Evolutionary conservation across 2,329 filamentous ascomycete species (phyloP), one percentile per base, ranked within the genome.

Genomic region (Xylariaceae sp.): DNA sequence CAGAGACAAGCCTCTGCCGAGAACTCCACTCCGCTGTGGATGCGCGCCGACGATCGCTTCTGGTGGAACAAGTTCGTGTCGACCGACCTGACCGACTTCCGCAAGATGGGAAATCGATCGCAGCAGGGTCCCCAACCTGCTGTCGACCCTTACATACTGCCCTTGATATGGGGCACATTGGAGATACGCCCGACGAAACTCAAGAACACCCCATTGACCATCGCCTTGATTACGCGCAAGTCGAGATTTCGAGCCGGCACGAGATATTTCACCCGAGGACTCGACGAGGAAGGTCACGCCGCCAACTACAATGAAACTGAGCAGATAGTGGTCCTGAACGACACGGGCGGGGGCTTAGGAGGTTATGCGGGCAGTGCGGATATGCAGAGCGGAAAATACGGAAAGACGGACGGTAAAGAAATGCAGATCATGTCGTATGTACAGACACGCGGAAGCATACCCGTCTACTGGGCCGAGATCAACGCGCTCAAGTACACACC

Each of bases 231-330:
- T 63, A 96, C 93, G 22, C 82, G 94, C 56, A 84, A 94, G 62
- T 96, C 92, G 18, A 83, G 95, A 60, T 86, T 94, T 71, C 84
- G 93, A 56, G 92, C 87, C 34, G 94, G 94, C 42, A 97, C 94
- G 14, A 81, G 95, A 67, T 97, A 97, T 73, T 94, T 99, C 69
- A 95, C 94, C 2, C 86, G 94, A 59, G 94, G 94, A 47, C 84
- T 97, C 43, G 93, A 99, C 66, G 92, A 96, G 59, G 80, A 94
- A 56, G 94, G 94, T 19, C 85, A 97, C 69, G 94, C 94, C n/a
- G 90, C 94, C 60, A 99, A 99, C 70, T 99, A 93, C 79, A 99
- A 99, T 68, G 94, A 99, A 77, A 97, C 94, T 0, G 94, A 99
- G 69, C 94, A 99, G 69, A 79, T 94, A 33, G 80, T 96, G 55